A percentile compares a stretch with the other conserved stretches of the same genome.
These are phyloP conservation scores for Zymoseptoria brevis DNA, from an alignment of 2,329 filamentous ascomycete species.

Conservation along the genomic window DNA sequence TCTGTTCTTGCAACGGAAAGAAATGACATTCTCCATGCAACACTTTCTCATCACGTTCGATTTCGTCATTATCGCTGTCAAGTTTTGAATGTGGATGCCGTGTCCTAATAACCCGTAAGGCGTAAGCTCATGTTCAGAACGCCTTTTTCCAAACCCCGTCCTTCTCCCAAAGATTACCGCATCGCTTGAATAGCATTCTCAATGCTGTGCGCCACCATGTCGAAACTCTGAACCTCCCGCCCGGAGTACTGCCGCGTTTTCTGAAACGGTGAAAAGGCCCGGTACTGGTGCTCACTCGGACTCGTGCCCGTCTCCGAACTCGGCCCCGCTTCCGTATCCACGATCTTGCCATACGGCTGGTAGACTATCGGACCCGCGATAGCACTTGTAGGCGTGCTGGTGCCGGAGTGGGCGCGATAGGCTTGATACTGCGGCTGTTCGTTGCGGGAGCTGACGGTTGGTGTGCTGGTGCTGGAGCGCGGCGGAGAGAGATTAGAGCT, in stretches of 20 bases:
- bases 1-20: background rate
- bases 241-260: conserved; percentile 16
- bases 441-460: background rate
- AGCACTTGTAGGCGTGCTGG: background rate
- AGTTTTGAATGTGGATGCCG: background rate
- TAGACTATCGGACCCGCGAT: background rate
- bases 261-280: background rate
- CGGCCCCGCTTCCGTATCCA: conserved; percentile 5
- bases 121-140: too few species aligned
- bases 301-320: background rate
- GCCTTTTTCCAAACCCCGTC: background rate
- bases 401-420: conserved; percentile 1
- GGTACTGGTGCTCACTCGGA: background rate
- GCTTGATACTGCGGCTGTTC: background rate
- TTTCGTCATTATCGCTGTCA: background rate
- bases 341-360: background rate
- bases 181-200: conserved; percentile 23
- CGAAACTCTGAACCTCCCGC: conserved; percentile 18
- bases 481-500: background rate
- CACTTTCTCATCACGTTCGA: background rate
- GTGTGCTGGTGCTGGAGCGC: background rate
- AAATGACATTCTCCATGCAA: background rate
- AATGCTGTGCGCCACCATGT: conserved; percentile 23
- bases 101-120: background rate
- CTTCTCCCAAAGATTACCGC: conserved; percentile 7